Evolutionary conservation across 345 rosid species (phyloP).

Genomic region (Euphorbia lathyris): DNA sequence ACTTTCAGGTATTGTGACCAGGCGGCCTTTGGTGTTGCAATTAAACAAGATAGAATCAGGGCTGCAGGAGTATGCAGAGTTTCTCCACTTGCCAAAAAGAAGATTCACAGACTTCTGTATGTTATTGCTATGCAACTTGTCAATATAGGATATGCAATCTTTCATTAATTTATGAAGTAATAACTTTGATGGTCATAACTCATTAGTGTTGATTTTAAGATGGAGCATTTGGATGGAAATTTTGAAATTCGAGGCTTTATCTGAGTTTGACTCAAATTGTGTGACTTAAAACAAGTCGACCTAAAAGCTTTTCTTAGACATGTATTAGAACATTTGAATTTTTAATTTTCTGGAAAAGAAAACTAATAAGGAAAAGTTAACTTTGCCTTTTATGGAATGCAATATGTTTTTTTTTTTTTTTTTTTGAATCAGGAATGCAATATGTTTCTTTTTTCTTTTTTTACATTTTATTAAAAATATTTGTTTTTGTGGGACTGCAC

Average conservation of each 20-base stretch:
- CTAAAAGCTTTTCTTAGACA: not conserved
- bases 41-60: constrained; percentile 78
- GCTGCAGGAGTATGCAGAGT: constrained; percentile 76
- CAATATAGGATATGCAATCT: not conserved
- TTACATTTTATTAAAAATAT: not conserved
- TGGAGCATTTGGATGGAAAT: not conserved
- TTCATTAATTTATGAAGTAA: not conserved
- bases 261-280: not conserved
- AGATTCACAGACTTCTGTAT: constrained; percentile 68
- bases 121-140: constrained; percentile 4
- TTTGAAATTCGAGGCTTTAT: not conserved
- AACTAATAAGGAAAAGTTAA: not conserved
- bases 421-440: too few species aligned
- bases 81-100: constrained; percentile 71
- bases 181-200: not conserved
- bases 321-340: not conserved
- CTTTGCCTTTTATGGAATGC: not conserved
- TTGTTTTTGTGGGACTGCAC: not conserved
- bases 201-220: not conserved
- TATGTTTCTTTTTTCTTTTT: not conserved
- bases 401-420: not conserved
- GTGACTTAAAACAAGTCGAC: not conserved
- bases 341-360: not conserved
- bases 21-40: constrained; percentile 90
- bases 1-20: constrained; percentile 62